Evolutionary conservation across 176 grass and related monocot species (phyloP).

Genomic region (Alloteropsis semialata): DNA sequence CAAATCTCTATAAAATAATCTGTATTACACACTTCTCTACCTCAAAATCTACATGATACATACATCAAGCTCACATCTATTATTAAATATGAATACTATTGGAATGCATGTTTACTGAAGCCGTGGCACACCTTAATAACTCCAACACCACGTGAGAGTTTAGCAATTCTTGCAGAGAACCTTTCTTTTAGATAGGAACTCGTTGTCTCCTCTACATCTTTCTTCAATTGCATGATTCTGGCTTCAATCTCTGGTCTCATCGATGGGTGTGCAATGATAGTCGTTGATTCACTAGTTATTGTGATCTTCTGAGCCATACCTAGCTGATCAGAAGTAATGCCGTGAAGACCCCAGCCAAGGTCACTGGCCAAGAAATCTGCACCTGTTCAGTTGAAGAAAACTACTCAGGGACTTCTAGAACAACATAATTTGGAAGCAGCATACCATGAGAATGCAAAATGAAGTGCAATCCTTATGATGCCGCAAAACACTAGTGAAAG

Average conservation of each 20-base stretch:
- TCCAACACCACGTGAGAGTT: slow-evolving; percentile 81
- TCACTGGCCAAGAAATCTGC: slow-evolving; percentile 95
- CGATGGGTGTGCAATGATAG: slow-evolving; percentile 75
- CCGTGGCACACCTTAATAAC: slow-evolving; percentile 68
- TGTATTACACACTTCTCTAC: background rate
- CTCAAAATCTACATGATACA: slow-evolving; percentile 9
- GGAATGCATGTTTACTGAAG: background rate
- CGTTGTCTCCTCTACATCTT: slow-evolving; percentile 66
- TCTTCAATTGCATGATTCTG: slow-evolving; percentile 90
- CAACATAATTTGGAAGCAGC: background rate
- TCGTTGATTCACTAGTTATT: slow-evolving; percentile 82
- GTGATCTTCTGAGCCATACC: slow-evolving; percentile 87
- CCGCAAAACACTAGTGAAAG: background rate
- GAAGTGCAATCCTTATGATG: slow-evolving; percentile 6
- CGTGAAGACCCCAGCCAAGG: slow-evolving; percentile 61
- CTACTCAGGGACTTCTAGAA: background rate
- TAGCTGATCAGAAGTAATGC: slow-evolving; percentile 91
- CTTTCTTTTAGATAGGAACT: slow-evolving; percentile 59
- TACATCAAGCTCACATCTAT: background rate
- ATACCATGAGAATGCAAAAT: background rate
- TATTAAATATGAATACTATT: background rate
- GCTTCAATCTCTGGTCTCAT: slow-evolving; percentile 95
- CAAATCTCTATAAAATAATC: background rate
- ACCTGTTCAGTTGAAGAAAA: slow-evolving; percentile 53
- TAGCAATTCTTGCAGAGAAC: slow-evolving; percentile 84